Base-by-base conservation (phyloP, 345 rosid species). In the Eucalyptus decipiens region DNA sequence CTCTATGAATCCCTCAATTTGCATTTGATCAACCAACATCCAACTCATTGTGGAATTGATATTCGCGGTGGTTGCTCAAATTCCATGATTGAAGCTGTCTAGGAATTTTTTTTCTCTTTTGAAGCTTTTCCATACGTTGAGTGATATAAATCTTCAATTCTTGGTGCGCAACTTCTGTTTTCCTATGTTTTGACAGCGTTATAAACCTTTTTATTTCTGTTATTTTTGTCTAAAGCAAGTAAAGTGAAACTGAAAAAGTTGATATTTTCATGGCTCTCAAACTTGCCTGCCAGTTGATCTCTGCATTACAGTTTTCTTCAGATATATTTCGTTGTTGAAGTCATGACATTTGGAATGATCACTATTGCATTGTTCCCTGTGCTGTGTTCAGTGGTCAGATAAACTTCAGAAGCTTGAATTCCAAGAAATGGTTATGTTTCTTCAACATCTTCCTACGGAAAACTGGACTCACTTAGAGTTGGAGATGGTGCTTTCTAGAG, bases 361-460 rank as follows among this genome's bases (percentile, higher is more conserved):
- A 24, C 43, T 65, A 47, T 30, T 16, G 6, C 6, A n/a, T 30
- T 23, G 24, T n/a, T 32, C 23, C 67, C 15, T 83, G 58, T 88
- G 76, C 40, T 48, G 87, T 86, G 90, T 86, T 85, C 94, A 97
- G 99, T 98, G 99, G 99, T 96, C 99, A 34, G 97, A 96, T 40
- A 92, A 93, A 90, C 95, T 98, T 87, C 96, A 93, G 95, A 94
- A 96, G 94, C 97, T 98, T 37, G 99, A 98, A 90, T 98, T 98
- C 91, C 99, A 97, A 91, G 99, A 97, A 89, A 93, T 98, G 99
- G 99, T 97, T 87, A 98, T 98, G 99, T 96, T 97, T 94, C 96
- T 97, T 87, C 99, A 97, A 90, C 99, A 98, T 91, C 96, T 97
- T 67, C 99, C 99, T 5, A 98, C 99, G 19, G 93, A 95, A 40